These are phyloP conservation scores for Coniochaeta sp. DNA, from an alignment of 2,329 filamentous ascomycete species.

Conservation along the genomic window DNA sequence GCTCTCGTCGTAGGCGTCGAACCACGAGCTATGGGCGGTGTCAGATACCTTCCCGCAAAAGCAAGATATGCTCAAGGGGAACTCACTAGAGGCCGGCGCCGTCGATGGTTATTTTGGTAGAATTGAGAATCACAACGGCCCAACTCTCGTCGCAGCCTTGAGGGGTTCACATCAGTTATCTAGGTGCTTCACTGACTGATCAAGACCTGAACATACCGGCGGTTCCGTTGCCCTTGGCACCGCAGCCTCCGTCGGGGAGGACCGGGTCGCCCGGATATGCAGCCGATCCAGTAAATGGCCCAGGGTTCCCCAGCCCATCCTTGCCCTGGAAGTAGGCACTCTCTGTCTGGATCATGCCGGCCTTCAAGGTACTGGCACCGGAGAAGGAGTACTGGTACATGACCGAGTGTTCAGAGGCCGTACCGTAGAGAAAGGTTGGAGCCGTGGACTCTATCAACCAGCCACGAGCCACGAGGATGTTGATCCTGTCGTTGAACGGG, in stretches of 20 bases:
- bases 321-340: conserved; percentile 50
- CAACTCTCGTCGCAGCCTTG: conserved; percentile 29
- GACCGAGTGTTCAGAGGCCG: not conserved
- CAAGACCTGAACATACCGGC: no score
- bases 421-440: conserved; percentile 17
- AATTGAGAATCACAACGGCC: conserved; percentile 43
- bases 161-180: conserved; percentile 19
- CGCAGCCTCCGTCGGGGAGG: conserved; percentile 4
- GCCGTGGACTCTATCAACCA: conserved; percentile 18
- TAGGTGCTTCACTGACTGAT: no score
- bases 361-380: not conserved
- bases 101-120: conserved; percentile 37
- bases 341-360: conserved; percentile 20
- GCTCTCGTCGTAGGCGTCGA: conserved; percentile 45
- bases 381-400: not conserved
- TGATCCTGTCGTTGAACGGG: not conserved
- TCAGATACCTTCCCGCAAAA: no score
- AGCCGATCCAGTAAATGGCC: conserved; percentile 28
- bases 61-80: conserved; percentile 6
- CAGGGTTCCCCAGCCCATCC: conserved; percentile 28
- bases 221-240: no score
- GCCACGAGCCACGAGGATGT: conserved; percentile 7
- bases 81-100: conserved; percentile 51
- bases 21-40: conserved; percentile 15
- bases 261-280: conserved; percentile 7